These are phyloP conservation scores for Lunasporangiospora selenospora DNA, from an alignment of 192 early-diverging fungal genomes.

Conservation along the genomic window DNA sequence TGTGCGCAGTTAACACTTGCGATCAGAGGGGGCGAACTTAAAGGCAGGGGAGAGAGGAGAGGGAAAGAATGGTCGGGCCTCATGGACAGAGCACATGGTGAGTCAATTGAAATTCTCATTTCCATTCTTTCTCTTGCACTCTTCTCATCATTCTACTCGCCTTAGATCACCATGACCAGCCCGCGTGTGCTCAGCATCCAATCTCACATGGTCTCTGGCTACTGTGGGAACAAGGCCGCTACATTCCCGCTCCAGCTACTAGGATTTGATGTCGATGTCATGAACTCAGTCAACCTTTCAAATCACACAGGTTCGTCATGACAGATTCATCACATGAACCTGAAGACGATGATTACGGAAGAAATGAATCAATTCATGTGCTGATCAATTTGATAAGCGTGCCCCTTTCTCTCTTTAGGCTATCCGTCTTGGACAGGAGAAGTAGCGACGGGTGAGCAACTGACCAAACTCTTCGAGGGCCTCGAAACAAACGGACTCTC, in stretches of 20 bases:
- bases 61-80: no score
- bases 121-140: background rate
- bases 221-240: slow-evolving; percentile 83
- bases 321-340: background rate
- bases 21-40: no score
- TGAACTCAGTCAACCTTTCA: slow-evolving; percentile 94
- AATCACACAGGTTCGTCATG: slow-evolving; percentile 81
- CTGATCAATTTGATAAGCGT: no score
- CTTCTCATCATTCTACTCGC: background rate
- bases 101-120: no score
- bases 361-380: no score
- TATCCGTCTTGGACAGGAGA: slow-evolving; percentile 80
- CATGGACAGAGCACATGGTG: no score
- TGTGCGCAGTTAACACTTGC: no score
- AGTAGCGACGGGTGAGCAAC: slow-evolving; percentile 64
- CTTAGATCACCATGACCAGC: slow-evolving; percentile 1
- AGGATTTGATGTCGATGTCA: slow-evolving; percentile 90
- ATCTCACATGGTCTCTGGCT: slow-evolving; percentile 60
- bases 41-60: no score
- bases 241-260: slow-evolving; percentile 92
- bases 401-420: slow-evolving; percentile 45
- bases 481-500: slow-evolving; percentile 76
- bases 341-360: no score
- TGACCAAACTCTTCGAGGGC: slow-evolving; percentile 75
- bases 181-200: slow-evolving; percentile 58